Conservation (phyloP, 805 yeast genomes). For the Saccharomycopsis microspora region DNA sequence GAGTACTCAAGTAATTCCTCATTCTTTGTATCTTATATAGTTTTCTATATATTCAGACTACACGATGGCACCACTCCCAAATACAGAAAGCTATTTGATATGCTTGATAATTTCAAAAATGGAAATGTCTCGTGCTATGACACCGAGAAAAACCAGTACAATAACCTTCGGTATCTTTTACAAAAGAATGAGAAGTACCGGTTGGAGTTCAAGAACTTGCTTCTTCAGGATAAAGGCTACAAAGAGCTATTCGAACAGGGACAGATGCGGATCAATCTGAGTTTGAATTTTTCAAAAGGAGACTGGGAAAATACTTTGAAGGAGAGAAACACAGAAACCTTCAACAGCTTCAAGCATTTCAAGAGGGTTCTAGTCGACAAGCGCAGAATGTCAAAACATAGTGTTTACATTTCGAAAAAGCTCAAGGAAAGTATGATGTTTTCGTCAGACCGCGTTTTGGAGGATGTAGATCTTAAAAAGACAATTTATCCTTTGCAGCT, state of each 20-base stretch:
- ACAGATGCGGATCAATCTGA: constrained; percentile 11
- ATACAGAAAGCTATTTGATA: constrained; percentile 7
- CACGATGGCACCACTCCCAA: constrained; percentile 4
- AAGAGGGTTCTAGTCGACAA: constrained; percentile 4
- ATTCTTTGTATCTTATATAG: constrained; percentile 7
- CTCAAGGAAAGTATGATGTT: background rate
- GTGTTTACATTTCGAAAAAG: background rate
- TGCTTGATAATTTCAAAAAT: background rate
- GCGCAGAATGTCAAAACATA: background rate
- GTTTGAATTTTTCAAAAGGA: constrained; percentile 10
- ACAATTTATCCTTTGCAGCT: constrained; percentile 6
- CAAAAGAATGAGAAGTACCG: constrained; percentile 8
- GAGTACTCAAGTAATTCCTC: constrained; percentile 11
- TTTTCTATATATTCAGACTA: constrained; percentile 1
- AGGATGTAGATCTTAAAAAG: background rate
- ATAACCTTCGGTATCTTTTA: constrained; percentile 8
- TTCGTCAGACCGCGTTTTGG: background rate
- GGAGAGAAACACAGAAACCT: constrained; percentile 1
- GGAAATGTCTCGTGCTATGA: background rate
- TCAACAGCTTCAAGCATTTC: constrained; percentile 11
- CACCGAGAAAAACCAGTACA: constrained; percentile 12
- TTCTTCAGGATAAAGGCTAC: constrained; percentile 14
- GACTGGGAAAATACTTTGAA: constrained; percentile 1
- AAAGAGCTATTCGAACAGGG: constrained; percentile 11
- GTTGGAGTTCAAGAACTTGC: constrained; percentile 7